These are phyloP conservation scores for Actinomucor elegans DNA, from an alignment of 371 early-diverging fungal genomes.

Conservation along the genomic window DNA sequence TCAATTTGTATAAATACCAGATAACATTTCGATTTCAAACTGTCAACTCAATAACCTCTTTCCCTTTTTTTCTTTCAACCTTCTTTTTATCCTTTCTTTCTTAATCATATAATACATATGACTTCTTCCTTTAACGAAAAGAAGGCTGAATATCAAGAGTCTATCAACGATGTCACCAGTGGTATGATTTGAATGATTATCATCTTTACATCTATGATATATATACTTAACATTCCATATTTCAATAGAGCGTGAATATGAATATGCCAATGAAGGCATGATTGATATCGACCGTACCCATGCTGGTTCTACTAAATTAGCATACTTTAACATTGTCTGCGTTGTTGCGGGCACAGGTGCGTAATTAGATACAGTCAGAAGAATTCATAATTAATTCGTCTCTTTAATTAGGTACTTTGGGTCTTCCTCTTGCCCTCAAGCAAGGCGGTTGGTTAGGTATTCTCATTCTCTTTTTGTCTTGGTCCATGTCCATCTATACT, in stretches of 20 bases:
- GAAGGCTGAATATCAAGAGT: constrained; percentile 10
- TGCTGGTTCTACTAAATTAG: constrained; percentile 20
- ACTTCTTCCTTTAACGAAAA: constrained; percentile 9
- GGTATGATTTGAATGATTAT: too few relatives aligned
- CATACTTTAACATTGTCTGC: constrained; percentile 52
- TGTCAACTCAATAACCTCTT: neutral
- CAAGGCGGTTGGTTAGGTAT: constrained; percentile 85
- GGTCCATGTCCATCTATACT: constrained; percentile 65
- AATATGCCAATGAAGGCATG: constrained; percentile 11
- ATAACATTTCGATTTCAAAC: neutral
- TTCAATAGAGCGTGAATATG: constrained; percentile 10
- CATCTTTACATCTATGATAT: too few relatives aligned
- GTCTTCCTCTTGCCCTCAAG: constrained; percentile 76
- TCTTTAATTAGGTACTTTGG: too few relatives aligned
- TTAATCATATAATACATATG: constrained; percentile 1
- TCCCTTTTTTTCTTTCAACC: neutral
- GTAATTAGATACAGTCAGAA: too few relatives aligned
- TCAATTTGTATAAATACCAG: neutral
- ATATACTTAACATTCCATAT: too few relatives aligned
- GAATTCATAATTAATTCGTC: too few relatives aligned
- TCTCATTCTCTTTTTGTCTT: constrained; percentile 71
- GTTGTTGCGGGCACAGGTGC: constrained; percentile 87
- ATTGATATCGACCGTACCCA: constrained; percentile 21
- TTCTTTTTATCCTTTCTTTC: neutral
- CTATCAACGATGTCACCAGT: constrained; percentile 10